Conservation (phyloP, 2,329 filamentous ascomycete genomes). For the Pseudogymnoascus sp. region DNA sequence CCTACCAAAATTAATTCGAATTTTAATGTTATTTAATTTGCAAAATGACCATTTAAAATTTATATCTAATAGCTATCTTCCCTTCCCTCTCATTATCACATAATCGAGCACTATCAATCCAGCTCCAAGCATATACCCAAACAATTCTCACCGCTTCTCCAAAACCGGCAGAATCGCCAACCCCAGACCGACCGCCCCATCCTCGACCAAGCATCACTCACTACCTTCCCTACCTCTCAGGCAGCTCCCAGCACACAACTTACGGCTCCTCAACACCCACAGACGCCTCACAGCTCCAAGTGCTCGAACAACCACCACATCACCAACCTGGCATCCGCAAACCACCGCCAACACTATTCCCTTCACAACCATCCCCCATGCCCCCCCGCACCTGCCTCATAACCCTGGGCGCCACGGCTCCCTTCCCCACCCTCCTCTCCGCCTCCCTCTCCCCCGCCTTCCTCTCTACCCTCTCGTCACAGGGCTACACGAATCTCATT, state of each 20-base stretch:
- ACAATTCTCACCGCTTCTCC: constrained; percentile 9
- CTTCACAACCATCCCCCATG: neutral
- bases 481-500: constrained; percentile 63
- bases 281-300: neutral
- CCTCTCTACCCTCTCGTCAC: constrained; percentile 48
- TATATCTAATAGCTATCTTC: neutral
- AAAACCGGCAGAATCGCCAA: neutral
- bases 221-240: neutral
- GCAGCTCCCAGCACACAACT: neutral
- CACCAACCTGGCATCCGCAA: constrained; percentile 27
- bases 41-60: neutral
- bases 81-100: neutral
- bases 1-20: neutral
- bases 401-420: constrained; percentile 85
- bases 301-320: constrained; percentile 1
- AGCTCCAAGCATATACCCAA: neutral
- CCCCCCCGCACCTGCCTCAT: constrained; percentile 58
- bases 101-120: neutral
- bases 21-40: neutral
- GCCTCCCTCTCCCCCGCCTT: constrained; percentile 58
- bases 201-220: constrained; percentile 12
- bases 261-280: neutral
- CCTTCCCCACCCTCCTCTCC: constrained; percentile 65
- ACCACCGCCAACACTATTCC: neutral
- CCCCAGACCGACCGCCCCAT: neutral